Conservation (phyloP, 2,329 filamentous ascomycete genomes). For the Clonostachys rosea region DNA sequence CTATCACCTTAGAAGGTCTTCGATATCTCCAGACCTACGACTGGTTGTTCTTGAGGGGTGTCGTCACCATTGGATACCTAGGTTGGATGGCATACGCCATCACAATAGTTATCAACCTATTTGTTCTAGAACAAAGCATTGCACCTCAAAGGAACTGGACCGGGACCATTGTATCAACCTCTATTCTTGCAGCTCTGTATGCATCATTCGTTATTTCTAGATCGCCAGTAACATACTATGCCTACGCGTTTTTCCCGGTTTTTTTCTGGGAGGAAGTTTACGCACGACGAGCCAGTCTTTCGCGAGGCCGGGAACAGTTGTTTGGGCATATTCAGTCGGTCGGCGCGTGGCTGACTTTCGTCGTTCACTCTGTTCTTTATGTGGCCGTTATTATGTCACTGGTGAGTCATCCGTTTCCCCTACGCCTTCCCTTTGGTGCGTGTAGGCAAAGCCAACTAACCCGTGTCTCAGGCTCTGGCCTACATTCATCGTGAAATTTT, state of each 20-base stretch:
- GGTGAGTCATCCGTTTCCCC: constrained; percentile 35
- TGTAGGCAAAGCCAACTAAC: not conserved
- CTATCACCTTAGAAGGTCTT: constrained; percentile 73
- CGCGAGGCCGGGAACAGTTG: constrained; percentile 61
- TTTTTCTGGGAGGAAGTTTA: constrained; percentile 97
- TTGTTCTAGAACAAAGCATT: constrained; percentile 71
- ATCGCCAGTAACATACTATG: constrained; percentile 81
- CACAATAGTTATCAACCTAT: constrained; percentile 81
- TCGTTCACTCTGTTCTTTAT: constrained; percentile 62
- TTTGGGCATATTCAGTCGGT: constrained; percentile 64
- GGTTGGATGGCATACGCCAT: constrained; percentile 94
- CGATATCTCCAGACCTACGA: constrained; percentile 97
- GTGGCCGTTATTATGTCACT: constrained; percentile 75
- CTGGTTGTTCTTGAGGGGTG: constrained; percentile 87
- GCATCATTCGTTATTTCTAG: constrained; percentile 75
- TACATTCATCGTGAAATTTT: constrained; percentile 90
- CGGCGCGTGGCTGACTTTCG: constrained; percentile 51
- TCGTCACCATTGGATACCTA: constrained; percentile 86
- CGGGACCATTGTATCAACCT: constrained; percentile 66
- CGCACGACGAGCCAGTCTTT: constrained; percentile 66
- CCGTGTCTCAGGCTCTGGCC: constrained; percentile 64
- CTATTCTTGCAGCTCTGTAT: constrained; percentile 69
- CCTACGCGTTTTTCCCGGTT: constrained; percentile 87
- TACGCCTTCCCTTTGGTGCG: too few relatives aligned
- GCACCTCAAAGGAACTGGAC: constrained; percentile 57